Percentiles rank a stretch among this genome's conserved stretches.
These are phyloP conservation scores for Backusella australiensis DNA, from an alignment of 192 early-diverging fungal species.

Conservation along the genomic window DNA sequence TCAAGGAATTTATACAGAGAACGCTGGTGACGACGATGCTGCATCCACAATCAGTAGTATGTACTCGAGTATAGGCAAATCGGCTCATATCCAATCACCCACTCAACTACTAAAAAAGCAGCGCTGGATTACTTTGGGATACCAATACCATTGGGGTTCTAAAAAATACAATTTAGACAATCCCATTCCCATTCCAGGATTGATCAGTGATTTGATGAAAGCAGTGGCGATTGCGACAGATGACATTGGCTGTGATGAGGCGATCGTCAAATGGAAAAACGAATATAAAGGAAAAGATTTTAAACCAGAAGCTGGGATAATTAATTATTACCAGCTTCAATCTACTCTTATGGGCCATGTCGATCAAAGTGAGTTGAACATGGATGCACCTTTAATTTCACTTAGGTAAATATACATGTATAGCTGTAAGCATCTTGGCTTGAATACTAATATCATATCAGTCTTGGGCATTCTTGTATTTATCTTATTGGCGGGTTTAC, in stretches of 20 bases:
- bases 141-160: conserved; percentile 79
- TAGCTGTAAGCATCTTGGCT: neutral
- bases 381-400: conserved; percentile 78
- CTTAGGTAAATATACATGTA: conserved; percentile 44
- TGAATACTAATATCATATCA: conserved; percentile 24
- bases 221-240: conserved; percentile 67
- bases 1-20: conserved; percentile 29
- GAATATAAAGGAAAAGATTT: conserved; percentile 58
- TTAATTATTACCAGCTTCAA: conserved; percentile 86
- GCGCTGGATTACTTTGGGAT: conserved; percentile 73
- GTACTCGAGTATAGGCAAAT: neutral
- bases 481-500: conserved; percentile 78
- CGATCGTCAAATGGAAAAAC: conserved; percentile 35
- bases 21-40: neutral
- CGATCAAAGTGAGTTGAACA: conserved; percentile 85
- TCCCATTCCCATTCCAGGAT: conserved; percentile 64
- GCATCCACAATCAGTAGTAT: neutral
- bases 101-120: conserved; percentile 46
- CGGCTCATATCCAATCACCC: conserved; percentile 28
- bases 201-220: conserved; percentile 56
- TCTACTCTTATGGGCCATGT: conserved; percentile 90
- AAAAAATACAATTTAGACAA: conserved; percentile 76
- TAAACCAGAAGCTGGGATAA: conserved; percentile 82
- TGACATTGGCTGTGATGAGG: conserved; percentile 30
- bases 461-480: conserved; percentile 73